Percentiles rank a stretch among this genome's conserved stretches.
Evolutionary conservation across 139 green algal species (phyloP).

Genomic region (Pleodorina starrii): DNA sequence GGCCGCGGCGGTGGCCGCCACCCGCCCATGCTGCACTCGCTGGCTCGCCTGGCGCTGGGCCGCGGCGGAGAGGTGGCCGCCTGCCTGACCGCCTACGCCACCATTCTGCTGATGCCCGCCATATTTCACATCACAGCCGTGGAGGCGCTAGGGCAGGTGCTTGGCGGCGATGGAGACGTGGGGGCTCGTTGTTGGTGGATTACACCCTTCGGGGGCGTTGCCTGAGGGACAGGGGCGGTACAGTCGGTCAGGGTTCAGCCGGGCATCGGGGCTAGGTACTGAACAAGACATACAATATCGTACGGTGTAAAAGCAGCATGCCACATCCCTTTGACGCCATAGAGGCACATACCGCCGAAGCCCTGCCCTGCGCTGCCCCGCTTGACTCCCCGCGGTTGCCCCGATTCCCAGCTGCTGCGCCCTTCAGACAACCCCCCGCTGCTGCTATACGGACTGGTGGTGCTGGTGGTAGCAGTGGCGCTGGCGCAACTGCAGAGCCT

Average conservation of each 20-base stretch:
- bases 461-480: conserved; percentile 36
- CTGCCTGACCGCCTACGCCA: conserved; percentile 26
- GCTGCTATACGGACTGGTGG: conserved; percentile 27
- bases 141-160: conserved; percentile 46
- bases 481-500: conserved; percentile 43
- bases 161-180: too few species aligned
- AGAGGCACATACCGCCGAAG: too few species aligned
- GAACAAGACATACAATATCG: too few species aligned
- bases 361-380: too few species aligned
- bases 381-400: too few species aligned
- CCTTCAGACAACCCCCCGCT: not conserved
- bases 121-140: conserved; percentile 48
- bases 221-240: too few species aligned
- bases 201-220: too few species aligned
- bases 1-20: not conserved
- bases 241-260: too few species aligned
- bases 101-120: conserved; percentile 42
- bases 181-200: too few species aligned
- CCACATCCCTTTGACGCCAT: too few species aligned
- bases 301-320: too few species aligned
- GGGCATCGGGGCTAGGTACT: too few species aligned
- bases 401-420: not conserved
- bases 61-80: not conserved
- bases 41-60: conserved; percentile 12
- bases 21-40: conserved; percentile 12